Conservation (phyloP, 2,329 filamentous ascomycete species). For the Tolypocladium endophyticum region DNA sequence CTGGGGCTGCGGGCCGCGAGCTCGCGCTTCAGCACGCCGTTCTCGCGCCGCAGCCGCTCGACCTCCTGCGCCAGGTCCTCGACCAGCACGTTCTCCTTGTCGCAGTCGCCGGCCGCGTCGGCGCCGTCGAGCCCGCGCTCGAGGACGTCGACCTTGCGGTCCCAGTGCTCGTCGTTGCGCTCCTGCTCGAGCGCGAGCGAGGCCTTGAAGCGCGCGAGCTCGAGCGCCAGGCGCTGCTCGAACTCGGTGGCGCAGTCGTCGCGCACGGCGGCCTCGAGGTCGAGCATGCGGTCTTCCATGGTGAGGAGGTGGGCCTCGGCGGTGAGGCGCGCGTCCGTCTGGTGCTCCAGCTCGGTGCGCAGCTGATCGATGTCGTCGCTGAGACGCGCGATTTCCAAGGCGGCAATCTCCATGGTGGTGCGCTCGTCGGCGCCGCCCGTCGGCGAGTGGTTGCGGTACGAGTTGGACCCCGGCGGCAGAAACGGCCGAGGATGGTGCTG, state of each 20-base stretch:
- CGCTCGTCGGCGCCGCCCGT: constrained; percentile 36
- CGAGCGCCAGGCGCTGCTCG: constrained; percentile 63
- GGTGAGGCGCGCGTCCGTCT: constrained; percentile 58
- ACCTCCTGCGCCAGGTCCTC: constrained; percentile 63
- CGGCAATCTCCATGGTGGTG: constrained; percentile 72
- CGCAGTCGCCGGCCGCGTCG: constrained; percentile 37
- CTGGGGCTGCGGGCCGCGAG: constrained; percentile 51
- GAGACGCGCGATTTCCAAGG: constrained; percentile 72
- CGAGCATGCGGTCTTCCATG: constrained; percentile 53
- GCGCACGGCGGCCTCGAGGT: constrained; percentile 72
- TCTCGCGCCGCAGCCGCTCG: constrained; percentile 53
- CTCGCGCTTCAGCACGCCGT: constrained; percentile 56
- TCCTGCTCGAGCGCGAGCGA: constrained; percentile 71
- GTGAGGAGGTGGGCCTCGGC: constrained; percentile 64
- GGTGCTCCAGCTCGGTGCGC: constrained; percentile 56
- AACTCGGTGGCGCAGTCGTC: constrained; percentile 86
- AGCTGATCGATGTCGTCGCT: constrained; percentile 62
- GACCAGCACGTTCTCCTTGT: constrained; percentile 51
- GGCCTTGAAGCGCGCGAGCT: constrained; percentile 72
- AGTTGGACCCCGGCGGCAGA: constrained; percentile 24
- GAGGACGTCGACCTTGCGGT: constrained; percentile 68
- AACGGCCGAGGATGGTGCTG: constrained; percentile 27
- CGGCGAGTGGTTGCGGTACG: constrained; percentile 29
- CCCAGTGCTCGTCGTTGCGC: constrained; percentile 71
- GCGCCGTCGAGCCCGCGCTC: constrained; percentile 38